A percentile compares a stretch with the other conserved stretches of the same genome.
phyloP scores from a whole-genome alignment of 495 filamentous ascomycete genomes.

The Pyrenula massariospora region DNA sequence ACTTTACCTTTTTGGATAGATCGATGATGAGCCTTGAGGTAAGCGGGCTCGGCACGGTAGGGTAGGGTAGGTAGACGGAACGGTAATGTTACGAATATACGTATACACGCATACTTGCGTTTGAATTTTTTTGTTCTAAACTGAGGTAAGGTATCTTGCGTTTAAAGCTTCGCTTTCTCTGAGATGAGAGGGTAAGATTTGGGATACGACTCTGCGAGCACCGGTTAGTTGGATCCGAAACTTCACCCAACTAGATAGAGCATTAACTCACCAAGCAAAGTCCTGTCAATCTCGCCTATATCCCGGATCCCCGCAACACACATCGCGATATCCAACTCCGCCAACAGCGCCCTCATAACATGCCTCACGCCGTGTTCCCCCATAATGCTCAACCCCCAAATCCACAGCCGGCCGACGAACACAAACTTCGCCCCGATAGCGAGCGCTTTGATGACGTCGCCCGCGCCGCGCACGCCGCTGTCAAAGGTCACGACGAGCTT shows the following conservation, averaged over 20 bases:
- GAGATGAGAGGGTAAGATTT: background rate
- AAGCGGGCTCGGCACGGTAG: too few species aligned
- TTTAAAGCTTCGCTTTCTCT: background rate
- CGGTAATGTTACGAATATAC: too few species aligned
- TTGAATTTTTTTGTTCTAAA: too few species aligned
- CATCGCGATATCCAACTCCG: conserved; percentile 41
- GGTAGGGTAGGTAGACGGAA: too few species aligned
- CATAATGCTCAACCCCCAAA: conserved; percentile 48
- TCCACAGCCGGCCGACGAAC: conserved; percentile 49
- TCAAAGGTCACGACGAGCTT: conserved; percentile 50
- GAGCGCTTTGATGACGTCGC: conserved; percentile 10
- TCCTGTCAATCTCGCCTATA: background rate
- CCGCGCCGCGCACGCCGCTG: conserved; percentile 34
- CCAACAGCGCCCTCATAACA: conserved; percentile 52
- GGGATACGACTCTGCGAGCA: background rate
- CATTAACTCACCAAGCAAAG: background rate
- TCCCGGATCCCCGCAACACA: background rate
- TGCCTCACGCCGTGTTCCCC: conserved; percentile 52
- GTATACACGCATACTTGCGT: too few species aligned
- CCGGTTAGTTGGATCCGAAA: background rate
- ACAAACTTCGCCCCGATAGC: conserved; percentile 54
- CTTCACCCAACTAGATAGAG: background rate
- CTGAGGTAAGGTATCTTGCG: too few species aligned
- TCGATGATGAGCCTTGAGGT: too few species aligned
- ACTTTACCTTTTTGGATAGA: too few species aligned